These are phyloP conservation scores for Basipetospora sp. DNA, from an alignment of 2,329 filamentous ascomycete species.

Conservation along the genomic window DNA sequence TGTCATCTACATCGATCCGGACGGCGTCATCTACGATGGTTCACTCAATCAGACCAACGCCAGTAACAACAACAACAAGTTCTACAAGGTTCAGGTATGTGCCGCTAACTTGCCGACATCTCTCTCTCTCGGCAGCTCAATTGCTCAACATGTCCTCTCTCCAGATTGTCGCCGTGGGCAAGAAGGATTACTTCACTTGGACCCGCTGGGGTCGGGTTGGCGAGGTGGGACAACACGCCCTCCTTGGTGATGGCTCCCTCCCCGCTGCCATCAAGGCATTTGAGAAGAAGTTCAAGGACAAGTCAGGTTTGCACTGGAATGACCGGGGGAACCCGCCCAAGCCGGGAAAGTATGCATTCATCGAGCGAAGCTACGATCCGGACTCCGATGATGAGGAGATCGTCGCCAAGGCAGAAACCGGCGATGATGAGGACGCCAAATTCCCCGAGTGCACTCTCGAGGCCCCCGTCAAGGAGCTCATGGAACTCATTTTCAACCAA, in stretches of 20 bases:
- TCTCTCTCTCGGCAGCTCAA: too few relatives aligned
- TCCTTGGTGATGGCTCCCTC: conserved; percentile 28
- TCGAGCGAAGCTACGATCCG: conserved; percentile 62
- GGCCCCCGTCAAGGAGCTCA: conserved; percentile 48
- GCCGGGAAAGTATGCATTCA: conserved; percentile 60
- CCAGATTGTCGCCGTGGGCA: conserved; percentile 5
- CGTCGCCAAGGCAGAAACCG: conserved; percentile 18
- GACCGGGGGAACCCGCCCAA: conserved; percentile 41
- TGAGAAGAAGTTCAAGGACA: conserved; percentile 47
- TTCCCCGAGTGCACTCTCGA: conserved; percentile 24
- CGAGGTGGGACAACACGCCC: conserved; percentile 35
- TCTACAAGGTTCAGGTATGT: conserved; percentile 57
- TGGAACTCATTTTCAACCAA: conserved; percentile 73
- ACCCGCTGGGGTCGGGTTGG: conserved; percentile 71
- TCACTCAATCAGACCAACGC: conserved; percentile 67
- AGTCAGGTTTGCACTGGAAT: conserved; percentile 43
- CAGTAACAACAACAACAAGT: conserved; percentile 64
- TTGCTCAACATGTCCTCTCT: too few relatives aligned
- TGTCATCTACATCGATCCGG: conserved; percentile 51
- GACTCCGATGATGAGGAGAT: conserved; percentile 46
- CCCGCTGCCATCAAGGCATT: conserved; percentile 34
- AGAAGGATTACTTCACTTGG: conserved; percentile 29
- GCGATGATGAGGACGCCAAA: conserved; percentile 19
- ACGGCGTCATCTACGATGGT: conserved; percentile 60
- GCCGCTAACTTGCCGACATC: too few relatives aligned